These are phyloP conservation scores for Pterocarpus santalinus DNA, from an alignment of 306 rosid species.

Conservation along the genomic window DNA sequence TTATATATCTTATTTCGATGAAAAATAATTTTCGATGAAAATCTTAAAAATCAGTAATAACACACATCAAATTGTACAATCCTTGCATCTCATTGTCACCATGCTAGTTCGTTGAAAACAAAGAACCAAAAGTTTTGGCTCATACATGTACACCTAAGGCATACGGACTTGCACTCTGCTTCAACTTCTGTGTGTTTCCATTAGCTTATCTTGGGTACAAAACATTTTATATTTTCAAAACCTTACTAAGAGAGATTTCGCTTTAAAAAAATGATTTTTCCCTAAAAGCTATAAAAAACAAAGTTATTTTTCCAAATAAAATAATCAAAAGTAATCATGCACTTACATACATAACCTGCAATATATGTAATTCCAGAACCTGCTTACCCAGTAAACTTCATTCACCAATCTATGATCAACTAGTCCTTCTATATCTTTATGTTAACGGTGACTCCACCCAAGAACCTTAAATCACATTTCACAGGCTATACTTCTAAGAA, in stretches of 20 bases:
- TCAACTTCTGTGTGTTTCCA: too few species aligned
- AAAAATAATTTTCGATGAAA: not conserved
- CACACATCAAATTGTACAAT: too few species aligned
- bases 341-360: conserved; percentile 1
- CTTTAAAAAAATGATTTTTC: too few species aligned
- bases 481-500: conserved; percentile 40
- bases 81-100: too few species aligned
- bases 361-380: conserved; percentile 15
- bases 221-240: too few species aligned
- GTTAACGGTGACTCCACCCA: conserved; percentile 42
- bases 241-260: too few species aligned
- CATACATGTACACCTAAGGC: too few species aligned
- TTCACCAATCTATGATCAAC: conserved; percentile 41
- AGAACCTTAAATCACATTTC: conserved; percentile 30
- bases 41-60: not conserved
- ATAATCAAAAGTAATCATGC: not conserved
- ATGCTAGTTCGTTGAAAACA: too few species aligned
- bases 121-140: too few species aligned
- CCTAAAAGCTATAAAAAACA: not conserved
- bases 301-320: not conserved
- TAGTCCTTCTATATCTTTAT: conserved; percentile 35
- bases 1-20: not conserved
- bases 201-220: too few species aligned
- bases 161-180: too few species aligned
- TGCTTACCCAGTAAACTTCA: conserved; percentile 17